phyloP scores from a whole-genome alignment of 2,329 filamentous ascomycete genomes.

The Alternaria consortialis region DNA sequence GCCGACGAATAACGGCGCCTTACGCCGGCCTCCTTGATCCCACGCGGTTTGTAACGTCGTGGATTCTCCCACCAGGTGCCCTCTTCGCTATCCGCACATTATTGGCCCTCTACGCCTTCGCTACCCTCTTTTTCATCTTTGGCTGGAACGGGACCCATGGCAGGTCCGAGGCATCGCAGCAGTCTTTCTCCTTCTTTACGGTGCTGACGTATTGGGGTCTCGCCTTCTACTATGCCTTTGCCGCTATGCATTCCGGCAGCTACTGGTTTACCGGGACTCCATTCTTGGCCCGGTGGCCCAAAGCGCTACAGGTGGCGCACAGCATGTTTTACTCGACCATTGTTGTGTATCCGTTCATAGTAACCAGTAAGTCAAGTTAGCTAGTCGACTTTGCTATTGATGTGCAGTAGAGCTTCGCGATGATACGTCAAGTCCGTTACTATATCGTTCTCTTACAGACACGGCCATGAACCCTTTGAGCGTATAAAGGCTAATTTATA shows the following conservation, averaged over 20 bases:
- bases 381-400: not conserved
- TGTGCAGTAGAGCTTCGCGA: not conserved
- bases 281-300: constrained; percentile 51
- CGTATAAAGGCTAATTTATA: constrained; percentile 18
- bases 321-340: constrained; percentile 55
- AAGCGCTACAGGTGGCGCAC: constrained; percentile 50
- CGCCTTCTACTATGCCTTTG: constrained; percentile 77
- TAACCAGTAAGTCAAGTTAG: constrained; percentile 51
- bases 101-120: constrained; percentile 71
- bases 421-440: not conserved
- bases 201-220: constrained; percentile 83
- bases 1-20: constrained; percentile 29
- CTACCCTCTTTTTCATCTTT: constrained; percentile 73
- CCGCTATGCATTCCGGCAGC: constrained; percentile 72
- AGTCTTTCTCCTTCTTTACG: constrained; percentile 83
- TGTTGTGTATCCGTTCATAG: constrained; percentile 55
- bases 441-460: not conserved
- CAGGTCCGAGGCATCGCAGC: constrained; percentile 54
- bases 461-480: not conserved
- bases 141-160: constrained; percentile 69
- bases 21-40: constrained; percentile 53
- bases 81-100: constrained; percentile 67
- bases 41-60: constrained; percentile 78
- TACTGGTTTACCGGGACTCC: constrained; percentile 61
- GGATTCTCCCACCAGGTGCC: constrained; percentile 73